Conservation (phyloP, 2,329 filamentous ascomycete genomes). For the Scedosporium minutisporum region DNA sequence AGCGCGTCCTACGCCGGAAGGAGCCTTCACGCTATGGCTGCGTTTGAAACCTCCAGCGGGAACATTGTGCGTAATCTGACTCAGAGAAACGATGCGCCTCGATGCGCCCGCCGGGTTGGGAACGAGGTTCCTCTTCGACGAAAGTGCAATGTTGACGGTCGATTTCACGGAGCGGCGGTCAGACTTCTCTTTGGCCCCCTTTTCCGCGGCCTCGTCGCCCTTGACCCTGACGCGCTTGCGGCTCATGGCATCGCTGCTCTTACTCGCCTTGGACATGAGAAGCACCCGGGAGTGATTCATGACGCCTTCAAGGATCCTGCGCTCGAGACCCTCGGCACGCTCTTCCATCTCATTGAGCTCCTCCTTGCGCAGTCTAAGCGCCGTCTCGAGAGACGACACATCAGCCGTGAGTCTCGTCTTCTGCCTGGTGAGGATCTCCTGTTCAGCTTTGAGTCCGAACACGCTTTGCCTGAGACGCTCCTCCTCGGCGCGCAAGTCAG, state of each 20-base stretch:
- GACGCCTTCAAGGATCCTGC: conserved; percentile 86
- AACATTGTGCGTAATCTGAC: conserved; percentile 74
- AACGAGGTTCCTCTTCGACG: conserved; percentile 35
- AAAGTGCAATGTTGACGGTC: conserved; percentile 44
- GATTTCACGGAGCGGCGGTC: conserved; percentile 18
- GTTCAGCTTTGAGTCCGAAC: conserved; percentile 52
- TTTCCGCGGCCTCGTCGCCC: conserved; percentile 23
- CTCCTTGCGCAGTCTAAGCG: conserved; percentile 77
- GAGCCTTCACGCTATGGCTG: conserved; percentile 67
- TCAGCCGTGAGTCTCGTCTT: conserved; percentile 76
- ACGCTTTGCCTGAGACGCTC: conserved; percentile 44
- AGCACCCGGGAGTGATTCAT: conserved; percentile 90
- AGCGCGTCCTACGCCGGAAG: conserved; percentile 25
- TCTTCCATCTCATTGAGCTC: conserved; percentile 86
- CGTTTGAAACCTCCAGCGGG: conserved; percentile 57
- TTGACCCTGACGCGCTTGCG: conserved; percentile 46
- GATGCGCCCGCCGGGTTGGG: conserved; percentile 46
- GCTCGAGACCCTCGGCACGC: conserved; percentile 80
- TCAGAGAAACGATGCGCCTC: conserved; percentile 80
- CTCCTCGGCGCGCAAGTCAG: conserved; percentile 41
- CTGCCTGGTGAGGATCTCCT: conserved; percentile 66
- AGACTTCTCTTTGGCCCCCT: conserved; percentile 13
- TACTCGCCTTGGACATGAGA: conserved; percentile 61
- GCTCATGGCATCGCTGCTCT: conserved; percentile 45
- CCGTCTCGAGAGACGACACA: conserved; percentile 83